Conservation (phyloP, 352 stramenopile species). For the Globisporangium paroecandrum region DNA sequence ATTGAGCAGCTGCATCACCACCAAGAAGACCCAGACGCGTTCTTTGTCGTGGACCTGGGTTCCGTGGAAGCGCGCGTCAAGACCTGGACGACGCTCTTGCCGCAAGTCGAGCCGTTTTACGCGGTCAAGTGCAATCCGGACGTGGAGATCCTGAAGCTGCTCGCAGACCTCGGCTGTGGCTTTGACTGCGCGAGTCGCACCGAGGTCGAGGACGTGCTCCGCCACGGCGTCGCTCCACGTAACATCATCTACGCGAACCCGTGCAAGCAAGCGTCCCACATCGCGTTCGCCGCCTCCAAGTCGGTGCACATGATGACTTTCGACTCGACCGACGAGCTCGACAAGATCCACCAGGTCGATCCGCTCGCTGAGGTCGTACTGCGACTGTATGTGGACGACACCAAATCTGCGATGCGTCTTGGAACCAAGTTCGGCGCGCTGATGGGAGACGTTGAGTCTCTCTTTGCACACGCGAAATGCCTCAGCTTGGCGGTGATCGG, state of each 20-base stretch:
- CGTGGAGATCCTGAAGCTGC: conserved; percentile 51
- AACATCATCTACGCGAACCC: conserved; percentile 96
- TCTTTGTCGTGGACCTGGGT: conserved; percentile 85
- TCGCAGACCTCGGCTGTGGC: conserved; percentile 62
- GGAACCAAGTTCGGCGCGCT: conserved; percentile 94
- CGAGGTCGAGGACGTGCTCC: conserved; percentile 87
- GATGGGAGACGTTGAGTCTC: conserved; percentile 81
- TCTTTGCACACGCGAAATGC: conserved; percentile 83
- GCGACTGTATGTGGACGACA: conserved; percentile 93
- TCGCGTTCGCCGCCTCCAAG: conserved; percentile 75
- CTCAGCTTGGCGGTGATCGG: conserved; percentile 86
- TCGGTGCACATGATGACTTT: conserved; percentile 91
- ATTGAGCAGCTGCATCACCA: conserved; percentile 11
- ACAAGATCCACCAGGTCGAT: conserved; percentile 90
- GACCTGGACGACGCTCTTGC: conserved; percentile 74
- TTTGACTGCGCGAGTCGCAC: conserved; percentile 92
- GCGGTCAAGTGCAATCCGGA: conserved; percentile 96
- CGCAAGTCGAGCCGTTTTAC: conserved; percentile 89
- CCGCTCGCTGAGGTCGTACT: conserved; percentile 83
- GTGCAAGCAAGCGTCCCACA: conserved; percentile 91
- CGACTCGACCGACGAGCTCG: conserved; percentile 91
- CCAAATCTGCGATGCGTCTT: conserved; percentile 83
- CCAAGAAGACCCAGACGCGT: conserved; percentile 57
- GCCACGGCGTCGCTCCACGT: conserved; percentile 40
- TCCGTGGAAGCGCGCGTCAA: conserved; percentile 71